Percentiles rank a stretch among this genome's conserved stretches.
Conservation (phyloP, 805 yeast species). For the Yarrowia yakushimensis region DNA sequence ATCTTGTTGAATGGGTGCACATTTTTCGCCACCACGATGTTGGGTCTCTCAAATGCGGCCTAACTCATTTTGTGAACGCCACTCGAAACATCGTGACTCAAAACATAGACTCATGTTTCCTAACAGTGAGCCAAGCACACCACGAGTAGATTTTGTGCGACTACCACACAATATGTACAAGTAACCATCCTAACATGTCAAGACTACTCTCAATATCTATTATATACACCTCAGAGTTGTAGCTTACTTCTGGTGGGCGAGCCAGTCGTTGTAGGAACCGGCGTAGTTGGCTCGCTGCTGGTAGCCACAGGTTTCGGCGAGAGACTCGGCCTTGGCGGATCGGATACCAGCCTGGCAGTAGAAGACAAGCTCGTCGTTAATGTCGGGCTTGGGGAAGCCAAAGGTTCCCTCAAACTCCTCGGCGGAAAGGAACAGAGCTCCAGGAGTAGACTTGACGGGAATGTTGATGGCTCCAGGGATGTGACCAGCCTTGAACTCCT, state of each 20-base stretch:
- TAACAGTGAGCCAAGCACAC: no score
- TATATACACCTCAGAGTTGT: neutral
- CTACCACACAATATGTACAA: no score
- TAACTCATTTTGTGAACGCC: neutral
- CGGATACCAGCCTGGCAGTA: constrained; percentile 93
- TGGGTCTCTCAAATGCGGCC: neutral
- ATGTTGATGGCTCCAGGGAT: constrained; percentile 83
- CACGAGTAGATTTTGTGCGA: no score
- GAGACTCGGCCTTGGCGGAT: constrained; percentile 83
- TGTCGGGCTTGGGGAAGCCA: constrained; percentile 75
- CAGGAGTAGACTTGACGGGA: constrained; percentile 88
- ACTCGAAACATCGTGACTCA: neutral
- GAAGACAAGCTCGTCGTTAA: constrained; percentile 71
- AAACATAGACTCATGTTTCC: neutral
- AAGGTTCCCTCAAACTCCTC: constrained; percentile 80
- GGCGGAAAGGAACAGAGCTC: constrained; percentile 74
- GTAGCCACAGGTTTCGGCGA: constrained; percentile 89
- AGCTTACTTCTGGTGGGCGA: constrained; percentile 21
- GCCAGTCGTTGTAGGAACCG: constrained; percentile 90
- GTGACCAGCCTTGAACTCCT: constrained; percentile 66
- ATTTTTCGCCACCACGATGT: neutral
- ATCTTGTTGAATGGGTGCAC: no score
- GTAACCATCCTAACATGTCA: neutral
- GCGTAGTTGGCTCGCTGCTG: constrained; percentile 75
- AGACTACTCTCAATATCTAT: neutral